Conservation (phyloP, 106 monocot genomes). For the Dendrobium huoshanense region DNA sequence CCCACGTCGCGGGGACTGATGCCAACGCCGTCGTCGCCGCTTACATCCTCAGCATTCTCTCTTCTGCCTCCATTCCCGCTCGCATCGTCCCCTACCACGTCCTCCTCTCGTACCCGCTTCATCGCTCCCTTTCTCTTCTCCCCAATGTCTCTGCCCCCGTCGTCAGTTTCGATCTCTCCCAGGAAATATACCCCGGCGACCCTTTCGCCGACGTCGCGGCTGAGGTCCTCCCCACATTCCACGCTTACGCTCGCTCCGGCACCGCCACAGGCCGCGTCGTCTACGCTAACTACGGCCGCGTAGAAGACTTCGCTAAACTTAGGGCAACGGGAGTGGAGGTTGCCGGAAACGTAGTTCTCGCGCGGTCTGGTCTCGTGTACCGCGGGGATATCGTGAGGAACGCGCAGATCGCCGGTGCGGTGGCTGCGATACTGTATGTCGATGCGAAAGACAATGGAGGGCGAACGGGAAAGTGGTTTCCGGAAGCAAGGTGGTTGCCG, state of each 20-base stretch:
- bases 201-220: conserved; percentile 25
- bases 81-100: conserved; percentile 39
- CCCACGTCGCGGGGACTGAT: conserved; percentile 46
- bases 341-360: conserved; percentile 43
- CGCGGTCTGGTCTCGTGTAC: conserved; percentile 65
- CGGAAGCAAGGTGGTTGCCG: conserved; percentile 55
- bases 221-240: conserved; percentile 53
- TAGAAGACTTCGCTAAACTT: conserved; percentile 50
- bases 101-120: conserved; percentile 42
- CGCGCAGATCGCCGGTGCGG: conserved; percentile 55
- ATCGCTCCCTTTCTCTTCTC: conserved; percentile 42
- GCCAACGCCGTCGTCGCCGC: conserved; percentile 26
- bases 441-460: conserved; percentile 59
- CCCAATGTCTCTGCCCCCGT: neutral
- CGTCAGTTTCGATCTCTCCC: conserved; percentile 25
- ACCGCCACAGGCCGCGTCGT: conserved; percentile 42
- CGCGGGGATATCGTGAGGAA: conserved; percentile 72
- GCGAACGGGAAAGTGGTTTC: conserved; percentile 20
- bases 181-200: conserved; percentile 30
- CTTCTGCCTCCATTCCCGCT: conserved; percentile 28
- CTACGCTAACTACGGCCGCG: conserved; percentile 72
- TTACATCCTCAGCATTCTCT: conserved; percentile 30
- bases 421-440: conserved; percentile 42
- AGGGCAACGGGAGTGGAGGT: conserved; percentile 34
- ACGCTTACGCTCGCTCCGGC: conserved; percentile 60